Evolutionary conservation across 2,329 filamentous ascomycete genomes (phyloP).

Genomic region (Gremmenia infestans): DNA sequence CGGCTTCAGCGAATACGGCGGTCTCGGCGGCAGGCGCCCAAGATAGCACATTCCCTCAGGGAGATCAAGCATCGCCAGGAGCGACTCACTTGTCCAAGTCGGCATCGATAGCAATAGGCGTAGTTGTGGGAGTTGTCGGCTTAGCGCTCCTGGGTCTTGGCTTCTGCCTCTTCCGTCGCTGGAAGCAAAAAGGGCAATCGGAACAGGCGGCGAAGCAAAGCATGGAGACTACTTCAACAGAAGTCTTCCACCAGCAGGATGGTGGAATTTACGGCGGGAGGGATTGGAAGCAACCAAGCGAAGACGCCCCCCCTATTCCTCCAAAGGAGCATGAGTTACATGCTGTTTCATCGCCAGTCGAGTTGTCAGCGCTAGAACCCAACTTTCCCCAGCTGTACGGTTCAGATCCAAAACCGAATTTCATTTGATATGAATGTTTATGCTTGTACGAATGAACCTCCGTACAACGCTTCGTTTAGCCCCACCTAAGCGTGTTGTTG

Average conservation of each 20-base stretch:
- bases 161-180: conserved; percentile 7
- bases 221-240: not conserved
- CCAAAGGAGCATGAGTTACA: not conserved
- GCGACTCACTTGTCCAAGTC: not conserved
- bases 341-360: not conserved
- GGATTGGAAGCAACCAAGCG: not conserved
- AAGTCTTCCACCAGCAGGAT: not conserved
- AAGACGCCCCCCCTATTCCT: not conserved
- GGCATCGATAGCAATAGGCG: conserved; percentile 7
- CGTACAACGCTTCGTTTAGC: no score
- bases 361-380: not conserved
- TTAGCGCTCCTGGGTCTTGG: conserved; percentile 2
- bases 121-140: conserved; percentile 3
- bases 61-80: not conserved
- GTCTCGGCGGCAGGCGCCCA: conserved; percentile 6
- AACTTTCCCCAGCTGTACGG: no score
- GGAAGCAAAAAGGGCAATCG: conserved; percentile 8
- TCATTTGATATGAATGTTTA: no score
- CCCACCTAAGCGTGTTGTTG: no score
- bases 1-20: conserved; percentile 1
- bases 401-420: no score
- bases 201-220: conserved; percentile 7
- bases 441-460: no score
- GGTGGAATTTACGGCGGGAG: not conserved
- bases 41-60: conserved; percentile 3